Conservation (phyloP, 2,329 filamentous ascomycete species). For the Ophiostoma himal-ulmi region DNA sequence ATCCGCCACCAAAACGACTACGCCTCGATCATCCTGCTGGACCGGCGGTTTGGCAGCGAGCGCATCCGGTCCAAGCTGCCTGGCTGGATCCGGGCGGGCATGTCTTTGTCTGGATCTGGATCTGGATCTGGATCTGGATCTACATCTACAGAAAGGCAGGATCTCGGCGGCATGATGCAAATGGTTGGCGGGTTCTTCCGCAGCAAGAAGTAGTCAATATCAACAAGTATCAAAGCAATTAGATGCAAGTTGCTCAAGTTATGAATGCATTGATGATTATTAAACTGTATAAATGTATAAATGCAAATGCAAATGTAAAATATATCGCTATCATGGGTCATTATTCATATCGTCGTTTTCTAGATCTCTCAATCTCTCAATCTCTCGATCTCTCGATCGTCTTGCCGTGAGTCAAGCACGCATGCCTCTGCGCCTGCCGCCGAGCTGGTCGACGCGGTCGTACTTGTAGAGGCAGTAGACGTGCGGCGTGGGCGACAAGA, state of each 20-base stretch:
- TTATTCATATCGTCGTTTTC: neutral
- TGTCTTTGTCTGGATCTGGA: slow-evolving; percentile 35
- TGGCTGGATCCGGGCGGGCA: slow-evolving; percentile 74
- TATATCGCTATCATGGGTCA: neutral
- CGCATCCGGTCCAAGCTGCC: slow-evolving; percentile 76
- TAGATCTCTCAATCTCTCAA: too few species aligned
- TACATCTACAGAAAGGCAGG: slow-evolving; percentile 37
- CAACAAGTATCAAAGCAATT: too few species aligned
- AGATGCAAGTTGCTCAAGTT: too few species aligned
- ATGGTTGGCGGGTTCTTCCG: slow-evolving; percentile 54
- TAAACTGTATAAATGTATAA: neutral
- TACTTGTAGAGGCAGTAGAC: slow-evolving; percentile 24
- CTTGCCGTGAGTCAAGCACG: neutral
- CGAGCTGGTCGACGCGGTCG: slow-evolving; percentile 25
- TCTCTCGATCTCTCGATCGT: too few species aligned
- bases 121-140: too few species aligned
- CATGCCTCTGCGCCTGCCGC: slow-evolving; percentile 17
- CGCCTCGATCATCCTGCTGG: slow-evolving; percentile 80
- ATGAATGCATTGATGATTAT: neutral
- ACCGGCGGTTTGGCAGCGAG: slow-evolving; percentile 68
- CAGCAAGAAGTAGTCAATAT: slow-evolving; percentile 24
- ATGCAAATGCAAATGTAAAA: neutral
- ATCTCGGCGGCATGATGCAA: slow-evolving; percentile 55
- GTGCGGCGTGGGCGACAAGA: slow-evolving; percentile 10
- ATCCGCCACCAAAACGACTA: slow-evolving; percentile 87